Evolutionary conservation across 2,329 filamentous ascomycete genomes (phyloP).

Genomic region (Hirsutella thompsonii): DNA sequence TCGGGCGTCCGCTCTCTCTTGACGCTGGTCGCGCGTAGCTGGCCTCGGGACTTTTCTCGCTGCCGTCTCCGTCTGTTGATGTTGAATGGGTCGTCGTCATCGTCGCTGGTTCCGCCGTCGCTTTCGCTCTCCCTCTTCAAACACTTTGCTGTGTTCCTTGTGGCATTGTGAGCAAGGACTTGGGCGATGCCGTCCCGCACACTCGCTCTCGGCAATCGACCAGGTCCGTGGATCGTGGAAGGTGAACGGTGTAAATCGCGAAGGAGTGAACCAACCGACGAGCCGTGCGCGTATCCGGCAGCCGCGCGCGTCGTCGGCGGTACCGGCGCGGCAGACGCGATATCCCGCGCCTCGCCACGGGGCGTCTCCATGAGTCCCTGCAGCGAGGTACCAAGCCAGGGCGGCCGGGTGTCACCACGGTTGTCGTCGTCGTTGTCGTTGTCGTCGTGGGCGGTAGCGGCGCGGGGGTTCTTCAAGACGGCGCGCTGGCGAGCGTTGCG

Average conservation of each 20-base stretch:
- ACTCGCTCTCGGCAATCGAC: too few species aligned
- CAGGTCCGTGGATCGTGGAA: too few species aligned
- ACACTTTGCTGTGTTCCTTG: neutral
- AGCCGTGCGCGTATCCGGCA: too few species aligned
- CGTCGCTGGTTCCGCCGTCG: neutral
- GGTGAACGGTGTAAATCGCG: too few species aligned
- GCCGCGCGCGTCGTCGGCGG: too few species aligned
- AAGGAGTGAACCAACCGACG: too few species aligned
- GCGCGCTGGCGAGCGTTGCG: constrained; percentile 13
- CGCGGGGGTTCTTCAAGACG: constrained; percentile 2
- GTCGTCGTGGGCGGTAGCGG: neutral
- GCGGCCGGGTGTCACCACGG: constrained; percentile 1
- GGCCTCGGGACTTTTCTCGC: constrained; percentile 15
- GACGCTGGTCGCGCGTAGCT: constrained; percentile 10
- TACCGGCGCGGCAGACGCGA: constrained; percentile 3
- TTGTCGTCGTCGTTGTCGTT: neutral
- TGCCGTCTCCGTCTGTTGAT: neutral
- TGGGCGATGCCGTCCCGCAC: neutral
- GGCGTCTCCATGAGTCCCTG: constrained; percentile 30
- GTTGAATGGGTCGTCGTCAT: constrained; percentile 20
- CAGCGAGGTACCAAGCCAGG: constrained; percentile 20
- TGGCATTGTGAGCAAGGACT: neutral
- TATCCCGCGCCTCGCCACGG: constrained; percentile 15
- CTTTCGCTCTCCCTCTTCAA: neutral
- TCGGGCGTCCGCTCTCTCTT: constrained; percentile 12